Evolutionary conservation across 371 early-diverging fungal species (phyloP), one percentile per base, ranked within the genome.

Genomic region (Rhizopus delemar): DNA sequence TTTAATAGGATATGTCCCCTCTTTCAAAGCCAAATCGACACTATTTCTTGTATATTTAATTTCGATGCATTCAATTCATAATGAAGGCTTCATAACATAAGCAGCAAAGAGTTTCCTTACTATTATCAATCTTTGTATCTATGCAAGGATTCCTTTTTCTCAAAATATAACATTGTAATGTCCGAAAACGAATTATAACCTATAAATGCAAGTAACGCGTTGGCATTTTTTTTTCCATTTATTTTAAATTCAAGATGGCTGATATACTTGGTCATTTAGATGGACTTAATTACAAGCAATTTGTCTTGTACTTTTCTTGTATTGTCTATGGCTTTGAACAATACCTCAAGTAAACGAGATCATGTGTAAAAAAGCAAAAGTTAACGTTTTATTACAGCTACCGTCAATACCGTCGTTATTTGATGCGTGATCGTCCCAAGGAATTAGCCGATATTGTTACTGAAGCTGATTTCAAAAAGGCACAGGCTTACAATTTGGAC

Each of bases 401-500:
- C 41, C 90, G 96, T 51, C 94, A 95, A 74, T 86, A 90, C 70
- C 71, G 77, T 8, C 86, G 86, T 48, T 81, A 90, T 43, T 72
- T 84, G 66, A 84, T 86, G 69, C 77, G 79, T 53, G 68, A 83
- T 31, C 81, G 87, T 35, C 89, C 91, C 55, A 77, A 66, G 57
- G 82, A 89, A 8, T 68, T 92, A 32, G 69, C 78, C 15, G 77
- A 84, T 57, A 84, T 90, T 59, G 86, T 90, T 11, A 78, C 84
- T 33, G 77, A 85, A 45, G 82, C 89, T 48, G 89, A 90, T 43
- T 95, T 93, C 60, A 71, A 78, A 43, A 93, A 94, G 69, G 88
- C 96, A 4, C 91, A 91, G 58, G 81, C 83, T 7, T 98, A 98
- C 65, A 89, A 91, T 46, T 71, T 86, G 16, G 98, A 96, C 68